These are phyloP conservation scores for Agastache rugosa DNA, from an alignment of 257 asterid genomes.

Conservation along the genomic window DNA sequence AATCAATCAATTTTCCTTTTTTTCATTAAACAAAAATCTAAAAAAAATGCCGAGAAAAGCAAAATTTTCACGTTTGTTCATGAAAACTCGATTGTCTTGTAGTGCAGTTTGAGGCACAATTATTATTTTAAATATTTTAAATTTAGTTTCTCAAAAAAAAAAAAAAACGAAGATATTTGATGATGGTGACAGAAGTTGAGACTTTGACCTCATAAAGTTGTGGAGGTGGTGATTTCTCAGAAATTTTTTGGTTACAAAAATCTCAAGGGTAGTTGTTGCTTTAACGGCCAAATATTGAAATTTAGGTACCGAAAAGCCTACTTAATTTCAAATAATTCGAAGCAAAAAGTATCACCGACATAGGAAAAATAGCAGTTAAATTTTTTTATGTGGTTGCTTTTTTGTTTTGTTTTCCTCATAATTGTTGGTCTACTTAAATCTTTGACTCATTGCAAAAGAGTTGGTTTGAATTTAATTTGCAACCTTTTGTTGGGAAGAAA, in stretches of 20 bases:
- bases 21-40: neutral
- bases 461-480: neutral
- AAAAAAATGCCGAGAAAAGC: neutral
- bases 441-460: neutral
- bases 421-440: neutral
- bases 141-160: constrained; percentile 8
- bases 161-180: neutral
- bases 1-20: neutral
- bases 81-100: constrained; percentile 19
- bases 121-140: neutral
- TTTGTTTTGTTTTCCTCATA: neutral
- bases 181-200: constrained; percentile 33
- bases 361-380: neutral
- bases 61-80: neutral
- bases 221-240: constrained; percentile 34
- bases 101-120: constrained; percentile 29
- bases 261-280: constrained; percentile 28
- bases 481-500: neutral
- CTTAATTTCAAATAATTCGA: neutral
- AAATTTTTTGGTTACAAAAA: constrained; percentile 1
- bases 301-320: neutral
- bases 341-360: neutral
- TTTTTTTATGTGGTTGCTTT: neutral
- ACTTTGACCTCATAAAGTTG: constrained; percentile 21
- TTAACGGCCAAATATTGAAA: constrained; percentile 37